phyloP scores from a whole-genome alignment of 345 rosid species.

The Reutealis trisperma region DNA sequence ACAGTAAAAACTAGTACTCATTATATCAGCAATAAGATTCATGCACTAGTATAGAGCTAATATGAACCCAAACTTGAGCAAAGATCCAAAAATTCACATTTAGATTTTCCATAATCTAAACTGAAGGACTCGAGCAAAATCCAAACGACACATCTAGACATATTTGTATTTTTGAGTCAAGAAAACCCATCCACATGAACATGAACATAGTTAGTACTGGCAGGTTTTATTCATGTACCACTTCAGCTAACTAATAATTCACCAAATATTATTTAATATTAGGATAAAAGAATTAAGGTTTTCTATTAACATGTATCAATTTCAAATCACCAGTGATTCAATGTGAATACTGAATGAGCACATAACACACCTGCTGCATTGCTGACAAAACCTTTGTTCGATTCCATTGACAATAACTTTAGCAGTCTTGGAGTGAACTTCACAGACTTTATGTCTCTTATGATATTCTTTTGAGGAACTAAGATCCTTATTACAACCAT shows the following conservation, averaged over 20 bases:
- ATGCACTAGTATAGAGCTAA: background rate
- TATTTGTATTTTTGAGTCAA: background rate
- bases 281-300: background rate
- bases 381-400: constrained; percentile 66
- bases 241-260: background rate
- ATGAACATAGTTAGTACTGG: background rate
- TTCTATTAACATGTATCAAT: background rate
- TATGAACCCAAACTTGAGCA: background rate
- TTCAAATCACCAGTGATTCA: background rate
- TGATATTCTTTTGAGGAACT: constrained; percentile 58
- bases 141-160: background rate
- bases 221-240: background rate
- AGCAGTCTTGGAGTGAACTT: constrained; percentile 55
- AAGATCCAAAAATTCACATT: background rate
- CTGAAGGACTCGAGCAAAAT: background rate
- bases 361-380: constrained; percentile 54
- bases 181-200: background rate
- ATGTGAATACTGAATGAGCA: background rate
- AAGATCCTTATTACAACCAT: constrained; percentile 58
- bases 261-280: too few species aligned
- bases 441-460: constrained; percentile 62
- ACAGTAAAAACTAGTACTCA: constrained; percentile 1
- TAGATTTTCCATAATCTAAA: background rate
- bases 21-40: background rate
- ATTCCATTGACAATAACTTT: constrained; percentile 54